These are phyloP conservation scores for Solanum chiquidenum DNA, from an alignment of 257 asterid genomes.

Conservation along the genomic window DNA sequence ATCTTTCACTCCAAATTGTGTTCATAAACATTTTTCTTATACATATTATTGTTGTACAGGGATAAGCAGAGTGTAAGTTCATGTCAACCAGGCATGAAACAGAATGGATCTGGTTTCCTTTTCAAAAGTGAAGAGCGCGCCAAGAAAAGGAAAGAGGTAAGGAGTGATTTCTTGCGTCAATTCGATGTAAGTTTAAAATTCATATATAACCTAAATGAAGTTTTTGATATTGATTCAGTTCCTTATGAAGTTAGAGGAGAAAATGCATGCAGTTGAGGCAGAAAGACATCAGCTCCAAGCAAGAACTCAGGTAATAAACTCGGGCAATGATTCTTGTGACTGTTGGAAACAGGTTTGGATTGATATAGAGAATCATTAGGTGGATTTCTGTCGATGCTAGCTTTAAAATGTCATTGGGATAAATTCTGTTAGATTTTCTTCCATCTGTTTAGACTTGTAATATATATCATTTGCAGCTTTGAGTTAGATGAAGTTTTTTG, in stretches of 20 bases:
- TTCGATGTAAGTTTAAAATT: neutral
- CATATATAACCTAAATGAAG: neutral
- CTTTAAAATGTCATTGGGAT: neutral
- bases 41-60: conserved; percentile 18
- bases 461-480: neutral
- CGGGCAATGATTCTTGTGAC: neutral
- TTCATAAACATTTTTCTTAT: conserved; percentile 4
- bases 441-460: neutral
- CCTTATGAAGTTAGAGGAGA: conserved; percentile 27
- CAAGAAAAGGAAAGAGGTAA: conserved; percentile 56
- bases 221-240: conserved; percentile 1
- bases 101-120: conserved; percentile 21
- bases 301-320: conserved; percentile 34
- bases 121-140: conserved; percentile 40
- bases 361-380: neutral
- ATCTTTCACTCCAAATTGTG: neutral
- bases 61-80: conserved; percentile 14
- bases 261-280: conserved; percentile 35
- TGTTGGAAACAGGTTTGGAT: neutral
- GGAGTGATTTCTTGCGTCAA: neutral
- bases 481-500: neutral
- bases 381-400: neutral
- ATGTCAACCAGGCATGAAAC: conserved; percentile 22
- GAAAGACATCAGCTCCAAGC: conserved; percentile 31
- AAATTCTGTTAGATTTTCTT: neutral